phyloP scores from a whole-genome alignment of 176 grass and related monocot genomes.

The Aegilops umbellulata region DNA sequence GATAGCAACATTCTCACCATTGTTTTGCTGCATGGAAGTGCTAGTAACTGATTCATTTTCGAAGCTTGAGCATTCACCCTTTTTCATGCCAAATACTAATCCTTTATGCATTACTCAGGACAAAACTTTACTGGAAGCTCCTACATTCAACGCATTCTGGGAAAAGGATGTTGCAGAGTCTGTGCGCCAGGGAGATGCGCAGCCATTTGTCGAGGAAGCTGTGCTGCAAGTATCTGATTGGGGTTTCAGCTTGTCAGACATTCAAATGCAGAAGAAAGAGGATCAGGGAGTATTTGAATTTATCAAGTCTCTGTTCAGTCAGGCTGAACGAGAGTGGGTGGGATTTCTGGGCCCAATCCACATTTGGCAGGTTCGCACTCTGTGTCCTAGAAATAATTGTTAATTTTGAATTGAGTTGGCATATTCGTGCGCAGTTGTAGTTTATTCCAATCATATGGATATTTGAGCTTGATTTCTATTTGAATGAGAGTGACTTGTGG shows the following conservation, averaged over 20 bases:
- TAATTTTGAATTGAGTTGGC: background rate
- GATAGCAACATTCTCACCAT: conserved; percentile 3
- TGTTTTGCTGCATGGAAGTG: background rate
- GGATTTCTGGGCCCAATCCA: conserved; percentile 98
- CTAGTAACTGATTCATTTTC: conserved; percentile 8
- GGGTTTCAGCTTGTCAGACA: conserved; percentile 85
- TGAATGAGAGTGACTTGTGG: background rate
- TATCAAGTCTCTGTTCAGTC: conserved; percentile 66
- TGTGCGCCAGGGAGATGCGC: conserved; percentile 64
- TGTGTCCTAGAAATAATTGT: background rate
- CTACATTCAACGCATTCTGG: conserved; percentile 72
- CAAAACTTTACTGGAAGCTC: conserved; percentile 70
- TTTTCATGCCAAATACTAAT: conserved; percentile 23
- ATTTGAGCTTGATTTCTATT: background rate
- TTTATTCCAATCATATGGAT: conserved; percentile 10
- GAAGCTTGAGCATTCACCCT: background rate
- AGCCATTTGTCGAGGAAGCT: conserved; percentile 87
- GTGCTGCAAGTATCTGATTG: conserved; percentile 88
- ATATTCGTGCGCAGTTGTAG: background rate
- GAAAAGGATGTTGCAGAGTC: conserved; percentile 84
- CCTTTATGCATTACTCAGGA: conserved; percentile 50
- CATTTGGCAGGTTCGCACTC: conserved; percentile 82
- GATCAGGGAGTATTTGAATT: conserved; percentile 57
- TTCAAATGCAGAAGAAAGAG: conserved; percentile 87
- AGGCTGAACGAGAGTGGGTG: conserved; percentile 73